Evolutionary conservation across 1,284 basidiomycete genomes (phyloP), one percentile per base, ranked within the genome.

Genomic region (Cryptococcus sp.): DNA sequence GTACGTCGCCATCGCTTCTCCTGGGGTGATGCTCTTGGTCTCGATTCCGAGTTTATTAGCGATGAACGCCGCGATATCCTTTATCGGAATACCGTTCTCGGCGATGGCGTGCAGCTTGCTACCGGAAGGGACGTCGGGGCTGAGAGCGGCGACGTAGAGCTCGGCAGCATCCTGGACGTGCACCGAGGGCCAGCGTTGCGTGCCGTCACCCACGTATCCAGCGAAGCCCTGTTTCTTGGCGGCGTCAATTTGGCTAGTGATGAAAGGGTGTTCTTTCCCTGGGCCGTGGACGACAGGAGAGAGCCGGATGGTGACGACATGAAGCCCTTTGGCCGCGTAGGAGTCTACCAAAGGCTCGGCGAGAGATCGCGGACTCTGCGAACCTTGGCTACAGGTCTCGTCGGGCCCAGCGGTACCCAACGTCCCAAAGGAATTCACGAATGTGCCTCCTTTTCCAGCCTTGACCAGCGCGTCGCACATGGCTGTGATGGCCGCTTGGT

Each of bases 111-210:
- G 42, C 8, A 45, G n/a, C n/a, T n/a, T 22, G 42, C n/a, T 45
- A 8, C 42, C 42, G 42, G 42, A n/a, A 17, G 25, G 25, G 4
- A 46, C 51, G 15, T 19, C 35, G 23, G 56, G 59, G 41, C 31
- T 35, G 31, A 67, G 38, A 0, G 67, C 68, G 31, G 64, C 59
- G 17, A 62, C 61, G 51, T 60, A 65, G 44, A 71, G 48, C 1
- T 25, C 20, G 2, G 62, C 70, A 7, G 56, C 61, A 50, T 72
- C 70, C 7, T 45, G n/a, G 17, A 56, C 46, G 59, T 65, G 49
- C 19, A 53, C 50, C 5, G 61, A 50, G 2, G 63, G 55, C 64
- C 64, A 66, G 31, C 38, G 35, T 44, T 57, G 61, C 3, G 53
- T 50, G 7, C 49, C 62, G 0, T 59, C 56, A 8, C 44, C 57